A percentile compares a stretch with the other conserved stretches of the same genome.
phyloP scores from a whole-genome alignment of 1,284 basidiomycete species.

The Cutaneotrichosporon mucoides region DNA sequence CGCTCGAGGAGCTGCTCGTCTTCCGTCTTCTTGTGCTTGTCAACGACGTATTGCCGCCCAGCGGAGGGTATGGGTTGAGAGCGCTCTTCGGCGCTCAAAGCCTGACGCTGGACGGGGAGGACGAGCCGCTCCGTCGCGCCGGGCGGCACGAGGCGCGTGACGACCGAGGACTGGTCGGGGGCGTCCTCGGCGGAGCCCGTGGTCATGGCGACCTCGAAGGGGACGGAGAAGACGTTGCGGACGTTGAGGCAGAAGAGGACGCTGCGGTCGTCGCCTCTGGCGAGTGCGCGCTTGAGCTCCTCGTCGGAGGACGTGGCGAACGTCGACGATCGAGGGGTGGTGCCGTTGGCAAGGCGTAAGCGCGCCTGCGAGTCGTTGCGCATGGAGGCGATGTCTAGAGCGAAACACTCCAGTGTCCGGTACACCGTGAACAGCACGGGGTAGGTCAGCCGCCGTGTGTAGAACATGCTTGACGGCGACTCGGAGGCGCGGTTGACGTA shows the following conservation, averaged over 20 bases:
- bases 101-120: slow-evolving; percentile 68
- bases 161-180: slow-evolving; percentile 40
- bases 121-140: slow-evolving; percentile 76
- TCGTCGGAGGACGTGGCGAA: slow-evolving; percentile 31
- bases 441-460: slow-evolving; percentile 76
- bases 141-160: slow-evolving; percentile 67
- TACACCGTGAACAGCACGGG: slow-evolving; percentile 87
- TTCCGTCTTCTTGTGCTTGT: slow-evolving; percentile 62
- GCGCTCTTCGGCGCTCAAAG: slow-evolving; percentile 58
- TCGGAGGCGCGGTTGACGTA: slow-evolving; percentile 54
- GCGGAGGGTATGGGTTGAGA: slow-evolving; percentile 74
- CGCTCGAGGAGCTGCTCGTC: slow-evolving; percentile 61
- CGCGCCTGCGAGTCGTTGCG: slow-evolving; percentile 1
- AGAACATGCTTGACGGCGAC: slow-evolving; percentile 54
- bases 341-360: slow-evolving; percentile 5
- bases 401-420: slow-evolving; percentile 79
- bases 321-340: not conserved
- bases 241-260: slow-evolving; percentile 84
- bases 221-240: slow-evolving; percentile 78
- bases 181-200: slow-evolving; percentile 34
- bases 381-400: slow-evolving; percentile 67
- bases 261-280: slow-evolving; percentile 60
- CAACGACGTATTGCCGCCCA: slow-evolving; percentile 89
- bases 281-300: slow-evolving; percentile 35
- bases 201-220: slow-evolving; percentile 78